These are phyloP conservation scores for Syzygium syzygioides DNA, from an alignment of 441 rosid genomes.

Conservation along the genomic window DNA sequence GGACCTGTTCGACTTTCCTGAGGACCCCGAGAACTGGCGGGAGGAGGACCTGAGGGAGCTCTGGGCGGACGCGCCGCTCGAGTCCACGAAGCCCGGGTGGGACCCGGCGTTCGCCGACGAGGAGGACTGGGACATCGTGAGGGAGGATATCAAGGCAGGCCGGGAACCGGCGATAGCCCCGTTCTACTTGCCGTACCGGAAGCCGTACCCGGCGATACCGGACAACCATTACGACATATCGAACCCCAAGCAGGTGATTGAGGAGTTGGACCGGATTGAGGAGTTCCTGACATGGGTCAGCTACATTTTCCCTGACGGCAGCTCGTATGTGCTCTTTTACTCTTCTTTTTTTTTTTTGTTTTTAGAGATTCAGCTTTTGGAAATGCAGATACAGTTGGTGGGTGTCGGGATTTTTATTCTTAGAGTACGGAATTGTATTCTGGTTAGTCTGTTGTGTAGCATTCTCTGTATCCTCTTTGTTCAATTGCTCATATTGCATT, in stretches of 20 bases:
- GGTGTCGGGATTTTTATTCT: background rate
- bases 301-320: conserved; percentile 85
- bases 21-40: conserved; percentile 69
- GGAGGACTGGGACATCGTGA: conserved; percentile 58
- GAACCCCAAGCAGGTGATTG: conserved; percentile 60
- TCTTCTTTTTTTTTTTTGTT: background rate
- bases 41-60: conserved; percentile 74
- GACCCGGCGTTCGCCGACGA: conserved; percentile 76
- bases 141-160: conserved; percentile 41
- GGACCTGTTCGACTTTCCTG: conserved; percentile 59
- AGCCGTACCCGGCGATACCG: conserved; percentile 68
- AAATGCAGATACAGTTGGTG: background rate
- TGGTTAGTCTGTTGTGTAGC: background rate
- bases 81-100: conserved; percentile 67
- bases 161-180: conserved; percentile 70
- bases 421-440: background rate
- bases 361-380: background rate
- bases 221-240: conserved; percentile 52
- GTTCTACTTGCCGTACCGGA: conserved; percentile 75
- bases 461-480: background rate
- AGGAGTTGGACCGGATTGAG: conserved; percentile 86
- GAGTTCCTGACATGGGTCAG: conserved; percentile 88
- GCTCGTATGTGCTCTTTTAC: conserved; percentile 46
- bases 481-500: background rate
- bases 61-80: conserved; percentile 74